Percentiles rank a stretch among this genome's conserved stretches.
Conservation (phyloP, 164 flowering plant genomes). For the Litsea cubeba region DNA sequence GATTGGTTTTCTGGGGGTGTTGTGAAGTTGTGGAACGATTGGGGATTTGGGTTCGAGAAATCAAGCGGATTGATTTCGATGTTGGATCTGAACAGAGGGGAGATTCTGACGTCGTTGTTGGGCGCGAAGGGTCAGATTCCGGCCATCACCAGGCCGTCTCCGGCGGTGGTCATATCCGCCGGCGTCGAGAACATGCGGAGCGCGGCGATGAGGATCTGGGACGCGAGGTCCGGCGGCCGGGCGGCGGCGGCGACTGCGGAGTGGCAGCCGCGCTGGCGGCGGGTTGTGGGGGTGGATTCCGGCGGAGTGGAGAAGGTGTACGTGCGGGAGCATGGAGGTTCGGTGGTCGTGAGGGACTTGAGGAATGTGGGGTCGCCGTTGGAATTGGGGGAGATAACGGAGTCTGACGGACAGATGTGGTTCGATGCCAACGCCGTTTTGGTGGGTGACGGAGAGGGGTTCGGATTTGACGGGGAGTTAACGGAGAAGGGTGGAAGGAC, state of each 20-base stretch:
- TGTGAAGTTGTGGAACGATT: constrained; percentile 75
- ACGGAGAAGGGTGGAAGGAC: constrained; percentile 5
- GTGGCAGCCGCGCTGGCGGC: constrained; percentile 33
- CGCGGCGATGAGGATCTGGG: constrained; percentile 41
- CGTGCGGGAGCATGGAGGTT: constrained; percentile 8
- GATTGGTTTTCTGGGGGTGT: constrained; percentile 45
- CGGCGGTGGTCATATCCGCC: constrained; percentile 38
- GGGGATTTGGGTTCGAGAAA: constrained; percentile 18
- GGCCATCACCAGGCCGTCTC: constrained; percentile 22
- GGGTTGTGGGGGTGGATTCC: constrained; percentile 17
- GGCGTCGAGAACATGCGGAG: constrained; percentile 9
- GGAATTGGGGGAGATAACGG: constrained; percentile 19
- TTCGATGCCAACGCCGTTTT: constrained; percentile 64
- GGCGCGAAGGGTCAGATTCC: constrained; percentile 12
- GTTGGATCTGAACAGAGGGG: constrained; percentile 29
- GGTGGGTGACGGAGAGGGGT: constrained; percentile 15
- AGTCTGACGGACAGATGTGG: constrained; percentile 45
- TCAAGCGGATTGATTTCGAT: constrained; percentile 25
- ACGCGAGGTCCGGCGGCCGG: constrained; percentile 37
- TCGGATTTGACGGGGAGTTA: neutral
- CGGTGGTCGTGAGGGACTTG: constrained; percentile 21
- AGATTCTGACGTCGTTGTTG: constrained; percentile 15
- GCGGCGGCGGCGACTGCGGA: constrained; percentile 48
- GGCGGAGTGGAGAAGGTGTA: constrained; percentile 14
- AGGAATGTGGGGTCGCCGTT: constrained; percentile 28